phyloP scores from a whole-genome alignment of 805 yeast genomes.

The Metschnikowia reukaufii region DNA sequence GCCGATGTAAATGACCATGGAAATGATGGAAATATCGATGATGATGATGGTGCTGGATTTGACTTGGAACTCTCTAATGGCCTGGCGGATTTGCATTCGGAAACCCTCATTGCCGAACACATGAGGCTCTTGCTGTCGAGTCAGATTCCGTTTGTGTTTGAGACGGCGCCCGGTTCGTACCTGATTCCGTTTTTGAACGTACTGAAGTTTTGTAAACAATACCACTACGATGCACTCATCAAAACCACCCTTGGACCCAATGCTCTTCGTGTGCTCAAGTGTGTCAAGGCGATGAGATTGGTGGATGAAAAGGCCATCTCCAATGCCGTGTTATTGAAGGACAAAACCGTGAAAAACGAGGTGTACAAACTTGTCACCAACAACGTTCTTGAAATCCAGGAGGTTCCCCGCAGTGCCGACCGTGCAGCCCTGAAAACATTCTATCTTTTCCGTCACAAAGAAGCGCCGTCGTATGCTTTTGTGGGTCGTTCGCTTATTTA shows the following conservation, averaged over 20 bases:
- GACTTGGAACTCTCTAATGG: not conserved
- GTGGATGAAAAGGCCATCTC: slow-evolving; percentile 85
- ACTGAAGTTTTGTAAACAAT: slow-evolving; percentile 44
- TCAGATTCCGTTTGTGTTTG: slow-evolving; percentile 58
- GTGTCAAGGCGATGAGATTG: slow-evolving; percentile 66
- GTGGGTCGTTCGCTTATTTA: slow-evolving; percentile 46
- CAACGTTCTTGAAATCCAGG: slow-evolving; percentile 84
- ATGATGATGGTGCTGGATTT: slow-evolving; percentile 5
- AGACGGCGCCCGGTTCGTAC: slow-evolving; percentile 53
- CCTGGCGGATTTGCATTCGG: slow-evolving; percentile 23
- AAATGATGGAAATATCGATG: slow-evolving; percentile 5
- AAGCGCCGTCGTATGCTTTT: slow-evolving; percentile 31
- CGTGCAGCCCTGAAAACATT: slow-evolving; percentile 88
- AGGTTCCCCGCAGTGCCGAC: slow-evolving; percentile 88
- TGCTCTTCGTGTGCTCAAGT: slow-evolving; percentile 72
- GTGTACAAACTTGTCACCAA: slow-evolving; percentile 63
- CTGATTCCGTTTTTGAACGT: slow-evolving; percentile 63
- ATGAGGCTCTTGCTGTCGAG: slow-evolving; percentile 60
- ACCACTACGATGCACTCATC: slow-evolving; percentile 55
- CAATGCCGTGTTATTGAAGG: slow-evolving; percentile 72
- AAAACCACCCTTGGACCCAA: slow-evolving; percentile 63
- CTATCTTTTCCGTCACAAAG: slow-evolving; percentile 72
- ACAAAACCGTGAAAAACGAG: slow-evolving; percentile 70
- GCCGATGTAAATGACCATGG: no score
- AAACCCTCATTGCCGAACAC: slow-evolving; percentile 56